phyloP scores from a whole-genome alignment of 495 filamentous ascomycete species.

The Aspergillus bertholletiae region DNA sequence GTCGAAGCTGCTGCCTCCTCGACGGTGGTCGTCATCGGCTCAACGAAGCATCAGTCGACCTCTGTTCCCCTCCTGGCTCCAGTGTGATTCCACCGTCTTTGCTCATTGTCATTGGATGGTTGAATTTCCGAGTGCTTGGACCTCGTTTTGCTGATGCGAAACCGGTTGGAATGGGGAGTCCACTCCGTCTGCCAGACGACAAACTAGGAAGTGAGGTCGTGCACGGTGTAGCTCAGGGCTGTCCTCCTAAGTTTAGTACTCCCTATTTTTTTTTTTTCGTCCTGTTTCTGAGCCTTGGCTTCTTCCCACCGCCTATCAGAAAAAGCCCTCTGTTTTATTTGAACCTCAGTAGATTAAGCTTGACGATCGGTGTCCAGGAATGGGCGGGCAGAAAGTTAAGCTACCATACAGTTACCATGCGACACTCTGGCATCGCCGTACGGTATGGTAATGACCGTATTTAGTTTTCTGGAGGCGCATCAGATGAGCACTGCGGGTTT shows the following conservation, averaged over 20 bases:
- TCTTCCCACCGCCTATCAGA: neutral
- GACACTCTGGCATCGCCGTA: too few relatives aligned
- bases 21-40: neutral
- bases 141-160: slow-evolving; percentile 7
- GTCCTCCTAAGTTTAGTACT: neutral
- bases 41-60: neutral
- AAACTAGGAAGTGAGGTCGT: slow-evolving; percentile 4
- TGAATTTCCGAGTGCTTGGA: slow-evolving; percentile 17
- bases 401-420: too few relatives aligned
- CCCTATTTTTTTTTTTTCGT: neutral
- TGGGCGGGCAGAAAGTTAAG: neutral
- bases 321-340: neutral
- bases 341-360: slow-evolving; percentile 4
- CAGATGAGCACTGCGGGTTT: slow-evolving; percentile 10
- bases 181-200: slow-evolving; percentile 10
- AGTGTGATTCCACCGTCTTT: neutral
- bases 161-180: slow-evolving; percentile 7
- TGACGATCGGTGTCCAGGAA: neutral
- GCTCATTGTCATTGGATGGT: slow-evolving; percentile 7
- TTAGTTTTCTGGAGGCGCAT: neutral
- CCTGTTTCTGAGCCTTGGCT: neutral
- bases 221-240: neutral
- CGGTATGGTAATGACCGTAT: neutral
- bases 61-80: neutral
- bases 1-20: too few relatives aligned